Percentiles rank a stretch among this genome's conserved stretches.
Evolutionary conservation across 2,329 filamentous ascomycete genomes (phyloP).

Genomic region (Coniochaeta sp.): DNA sequence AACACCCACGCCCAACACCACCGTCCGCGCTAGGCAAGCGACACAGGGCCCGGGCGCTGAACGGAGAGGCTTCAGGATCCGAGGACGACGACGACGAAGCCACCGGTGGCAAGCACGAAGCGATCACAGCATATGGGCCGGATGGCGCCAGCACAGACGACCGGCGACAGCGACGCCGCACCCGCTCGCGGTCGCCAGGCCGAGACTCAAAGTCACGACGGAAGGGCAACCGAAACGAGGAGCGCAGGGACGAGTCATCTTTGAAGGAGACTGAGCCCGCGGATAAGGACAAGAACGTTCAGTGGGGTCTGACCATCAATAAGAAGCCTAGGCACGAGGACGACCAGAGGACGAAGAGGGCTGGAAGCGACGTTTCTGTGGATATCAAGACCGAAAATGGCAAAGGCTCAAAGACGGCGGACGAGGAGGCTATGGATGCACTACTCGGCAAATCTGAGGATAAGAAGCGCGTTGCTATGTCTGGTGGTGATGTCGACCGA

Average conservation of each 20-base stretch:
- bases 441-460: conserved; percentile 49
- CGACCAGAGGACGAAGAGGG: conserved; percentile 32
- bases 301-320: conserved; percentile 43
- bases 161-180: not conserved
- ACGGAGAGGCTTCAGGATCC: conserved; percentile 13
- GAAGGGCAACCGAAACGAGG: not conserved
- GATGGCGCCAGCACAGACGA: conserved; percentile 5
- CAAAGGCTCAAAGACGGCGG: conserved; percentile 20
- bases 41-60: conserved; percentile 11
- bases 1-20: conserved; percentile 10
- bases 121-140: conserved; percentile 31
- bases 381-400: conserved; percentile 8
- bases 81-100: conserved; percentile 24
- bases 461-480: conserved; percentile 36
- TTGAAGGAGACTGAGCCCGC: conserved; percentile 21
- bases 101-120: conserved; percentile 28
- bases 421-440: conserved; percentile 57
- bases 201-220: conserved; percentile 3
- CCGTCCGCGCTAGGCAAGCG: conserved; percentile 8
- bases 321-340: conserved; percentile 23
- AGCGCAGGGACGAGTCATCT: not conserved
- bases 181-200: conserved; percentile 1
- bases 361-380: conserved; percentile 35
- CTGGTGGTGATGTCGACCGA: conserved; percentile 60
- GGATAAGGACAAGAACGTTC: conserved; percentile 47